These are phyloP conservation scores for Phlegmacium glaucopus DNA, from an alignment of 768 basidiomycete genomes.

Conservation along the genomic window DNA sequence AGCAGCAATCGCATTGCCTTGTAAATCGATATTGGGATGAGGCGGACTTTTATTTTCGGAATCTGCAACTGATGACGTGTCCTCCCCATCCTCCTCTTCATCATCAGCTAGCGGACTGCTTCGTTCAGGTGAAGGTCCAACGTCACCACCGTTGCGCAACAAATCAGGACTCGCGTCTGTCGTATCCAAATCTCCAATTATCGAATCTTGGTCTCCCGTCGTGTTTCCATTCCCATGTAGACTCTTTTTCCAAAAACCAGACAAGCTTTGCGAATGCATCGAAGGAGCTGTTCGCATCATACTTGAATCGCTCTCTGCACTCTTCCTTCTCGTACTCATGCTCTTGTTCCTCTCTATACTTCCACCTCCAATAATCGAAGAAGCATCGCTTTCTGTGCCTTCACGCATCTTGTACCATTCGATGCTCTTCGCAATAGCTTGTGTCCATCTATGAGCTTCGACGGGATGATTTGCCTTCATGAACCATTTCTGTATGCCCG, in stretches of 20 bases:
- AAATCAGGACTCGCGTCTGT: conserved; percentile 17
- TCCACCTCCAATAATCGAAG: background rate
- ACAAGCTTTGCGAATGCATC: conserved; percentile 17
- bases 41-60: conserved; percentile 45
- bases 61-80: conserved; percentile 38
- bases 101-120: conserved; percentile 16
- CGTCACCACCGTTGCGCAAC: conserved; percentile 6
- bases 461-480: conserved; percentile 84
- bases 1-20: conserved; percentile 64
- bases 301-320: conserved; percentile 38
- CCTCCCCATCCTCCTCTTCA: conserved; percentile 35
- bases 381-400: conserved; percentile 16
- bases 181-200: conserved; percentile 9
- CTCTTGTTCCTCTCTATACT: background rate
- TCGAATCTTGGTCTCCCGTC: conserved; percentile 9
- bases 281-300: conserved; percentile 24
- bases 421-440: conserved; percentile 69
- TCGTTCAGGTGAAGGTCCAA: background rate
- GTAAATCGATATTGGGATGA: conserved; percentile 57
- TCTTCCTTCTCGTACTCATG: conserved; percentile 14
- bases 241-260: conserved; percentile 15
- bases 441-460: conserved; percentile 86
- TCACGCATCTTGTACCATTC: conserved; percentile 53
- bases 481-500: conserved; percentile 69
- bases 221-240: conserved; percentile 3